Evolutionary conservation across 1,284 basidiomycete species (phyloP).

Genomic region (Trichosporon coremiiforme): DNA sequence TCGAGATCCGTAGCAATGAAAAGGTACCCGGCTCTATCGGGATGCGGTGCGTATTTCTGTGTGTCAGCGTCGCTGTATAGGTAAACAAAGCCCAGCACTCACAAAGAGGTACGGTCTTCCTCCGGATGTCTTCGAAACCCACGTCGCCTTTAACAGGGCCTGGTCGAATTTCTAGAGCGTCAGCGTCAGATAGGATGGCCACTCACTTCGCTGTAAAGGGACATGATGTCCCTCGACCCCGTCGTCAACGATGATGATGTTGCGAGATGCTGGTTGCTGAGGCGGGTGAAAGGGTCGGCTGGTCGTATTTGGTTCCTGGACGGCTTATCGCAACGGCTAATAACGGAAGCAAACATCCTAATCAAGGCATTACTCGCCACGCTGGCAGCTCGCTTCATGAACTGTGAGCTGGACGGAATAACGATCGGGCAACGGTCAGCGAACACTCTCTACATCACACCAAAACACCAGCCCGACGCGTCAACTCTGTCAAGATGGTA

Average conservation of each 20-base stretch:
- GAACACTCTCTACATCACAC: background rate
- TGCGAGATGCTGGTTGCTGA: background rate
- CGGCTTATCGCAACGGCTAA: conserved; percentile 9
- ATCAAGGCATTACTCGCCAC: conserved; percentile 7
- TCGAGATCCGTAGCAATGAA: conserved; percentile 43
- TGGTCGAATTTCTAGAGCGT: conserved; percentile 28
- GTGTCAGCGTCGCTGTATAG: background rate
- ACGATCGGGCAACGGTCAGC: background rate
- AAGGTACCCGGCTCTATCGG: conserved; percentile 42
- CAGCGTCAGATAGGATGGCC: background rate
- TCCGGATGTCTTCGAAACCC: conserved; percentile 35
- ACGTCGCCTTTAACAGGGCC: conserved; percentile 37
- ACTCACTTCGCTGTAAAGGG: conserved; percentile 30
- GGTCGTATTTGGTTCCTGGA: conserved; percentile 25
- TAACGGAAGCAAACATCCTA: conserved; percentile 6
- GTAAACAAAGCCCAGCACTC: background rate
- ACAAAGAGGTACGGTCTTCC: conserved; percentile 36
- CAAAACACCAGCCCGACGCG: conserved; percentile 7
- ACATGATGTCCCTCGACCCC: conserved; percentile 21
- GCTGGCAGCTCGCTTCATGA: background rate
- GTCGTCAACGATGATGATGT: background rate
- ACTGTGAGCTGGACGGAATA: background rate
- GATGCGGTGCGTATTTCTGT: conserved; percentile 44
- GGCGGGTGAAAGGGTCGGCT: background rate
- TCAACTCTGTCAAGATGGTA: conserved; percentile 13